Percentiles rank a stretch among this genome's conserved stretches.
Conservation (phyloP, 2,329 filamentous ascomycete genomes). For the Daldinia sp. region DNA sequence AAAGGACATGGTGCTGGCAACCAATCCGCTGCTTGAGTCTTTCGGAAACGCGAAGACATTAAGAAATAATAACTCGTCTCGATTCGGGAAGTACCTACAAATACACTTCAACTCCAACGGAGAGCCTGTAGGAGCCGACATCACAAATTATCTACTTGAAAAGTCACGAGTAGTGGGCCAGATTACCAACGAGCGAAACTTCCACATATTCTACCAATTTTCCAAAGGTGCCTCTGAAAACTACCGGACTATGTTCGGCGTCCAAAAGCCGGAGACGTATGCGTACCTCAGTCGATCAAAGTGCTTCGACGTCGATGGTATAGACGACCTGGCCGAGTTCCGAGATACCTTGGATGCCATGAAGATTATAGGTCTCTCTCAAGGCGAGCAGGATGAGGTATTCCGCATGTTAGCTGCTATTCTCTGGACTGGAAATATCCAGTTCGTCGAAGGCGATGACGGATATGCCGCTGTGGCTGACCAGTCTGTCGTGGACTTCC, state of each 20-base stretch:
- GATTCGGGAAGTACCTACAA: slow-evolving; percentile 98
- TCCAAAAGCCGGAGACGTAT: slow-evolving; percentile 93
- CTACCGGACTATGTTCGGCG: slow-evolving; percentile 87
- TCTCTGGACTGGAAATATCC: slow-evolving; percentile 94
- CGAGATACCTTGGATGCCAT: slow-evolving; percentile 93
- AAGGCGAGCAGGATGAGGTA: slow-evolving; percentile 93
- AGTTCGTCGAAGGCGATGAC: slow-evolving; percentile 88
- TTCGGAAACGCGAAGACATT: slow-evolving; percentile 99
- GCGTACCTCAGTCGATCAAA: slow-evolving; percentile 94
- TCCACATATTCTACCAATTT: slow-evolving; percentile 99
- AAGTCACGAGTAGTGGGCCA: slow-evolving; percentile 96
- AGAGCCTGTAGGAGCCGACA: slow-evolving; percentile 94
- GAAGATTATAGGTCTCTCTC: slow-evolving; percentile 89
- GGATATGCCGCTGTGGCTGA: slow-evolving; percentile 90
- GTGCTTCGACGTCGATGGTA: slow-evolving; percentile 93
- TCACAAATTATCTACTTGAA: slow-evolving; percentile 97
- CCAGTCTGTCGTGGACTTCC: slow-evolving; percentile 91
- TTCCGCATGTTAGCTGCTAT: slow-evolving; percentile 95
- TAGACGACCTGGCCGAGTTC: slow-evolving; percentile 91
- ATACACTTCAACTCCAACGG: slow-evolving; percentile 93
- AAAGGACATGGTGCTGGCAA: slow-evolving; percentile 99
- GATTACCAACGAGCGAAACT: slow-evolving; percentile 95
- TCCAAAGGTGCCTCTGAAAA: slow-evolving; percentile 91
- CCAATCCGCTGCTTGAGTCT: slow-evolving; percentile 95
- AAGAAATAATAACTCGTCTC: slow-evolving; percentile 98